A percentile compares a stretch with the other conserved stretches of the same genome.
phyloP scores from a whole-genome alignment of 2,329 filamentous ascomycete genomes.

The Fusarium torulosum region DNA sequence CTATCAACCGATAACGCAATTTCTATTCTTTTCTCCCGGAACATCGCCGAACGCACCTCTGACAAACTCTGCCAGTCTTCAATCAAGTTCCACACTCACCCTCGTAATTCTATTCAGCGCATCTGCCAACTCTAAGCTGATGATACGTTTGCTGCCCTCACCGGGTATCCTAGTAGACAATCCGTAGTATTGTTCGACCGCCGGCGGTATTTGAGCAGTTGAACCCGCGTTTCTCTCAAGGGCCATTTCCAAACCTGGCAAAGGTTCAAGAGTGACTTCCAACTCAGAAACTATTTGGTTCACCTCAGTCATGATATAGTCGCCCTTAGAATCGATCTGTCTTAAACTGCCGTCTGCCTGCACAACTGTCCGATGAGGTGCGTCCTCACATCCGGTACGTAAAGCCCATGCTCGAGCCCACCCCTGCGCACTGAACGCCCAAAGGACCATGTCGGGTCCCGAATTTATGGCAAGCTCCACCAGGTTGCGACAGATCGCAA shows the following conservation, averaged over 20 bases:
- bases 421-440: conserved; percentile 53
- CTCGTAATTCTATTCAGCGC: conserved; percentile 54
- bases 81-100: conserved; percentile 55
- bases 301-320: conserved; percentile 48
- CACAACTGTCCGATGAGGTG: conserved; percentile 38
- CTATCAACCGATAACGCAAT: conserved; percentile 36
- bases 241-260: conserved; percentile 4
- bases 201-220: conserved; percentile 6
- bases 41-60: conserved; percentile 15
- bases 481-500: conserved; percentile 51
- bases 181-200: conserved; percentile 30
- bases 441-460: conserved; percentile 53
- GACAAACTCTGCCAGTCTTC: conserved; percentile 5
- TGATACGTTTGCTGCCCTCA: conserved; percentile 40
- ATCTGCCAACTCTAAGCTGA: conserved; percentile 52
- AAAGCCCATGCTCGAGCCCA: conserved; percentile 52
- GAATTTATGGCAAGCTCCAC: conserved; percentile 52
- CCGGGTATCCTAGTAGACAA: conserved; percentile 31
- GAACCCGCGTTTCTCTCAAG: conserved; percentile 12
- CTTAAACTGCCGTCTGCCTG: conserved; percentile 52
- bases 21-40: conserved; percentile 24
- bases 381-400: conserved; percentile 40
- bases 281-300: conserved; percentile 7
- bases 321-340: conserved; percentile 49
- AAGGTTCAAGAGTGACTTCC: conserved; percentile 18